These are phyloP conservation scores for Musa schizocarpa DNA, from an alignment of 176 grass and related monocot species.

Conservation along the genomic window DNA sequence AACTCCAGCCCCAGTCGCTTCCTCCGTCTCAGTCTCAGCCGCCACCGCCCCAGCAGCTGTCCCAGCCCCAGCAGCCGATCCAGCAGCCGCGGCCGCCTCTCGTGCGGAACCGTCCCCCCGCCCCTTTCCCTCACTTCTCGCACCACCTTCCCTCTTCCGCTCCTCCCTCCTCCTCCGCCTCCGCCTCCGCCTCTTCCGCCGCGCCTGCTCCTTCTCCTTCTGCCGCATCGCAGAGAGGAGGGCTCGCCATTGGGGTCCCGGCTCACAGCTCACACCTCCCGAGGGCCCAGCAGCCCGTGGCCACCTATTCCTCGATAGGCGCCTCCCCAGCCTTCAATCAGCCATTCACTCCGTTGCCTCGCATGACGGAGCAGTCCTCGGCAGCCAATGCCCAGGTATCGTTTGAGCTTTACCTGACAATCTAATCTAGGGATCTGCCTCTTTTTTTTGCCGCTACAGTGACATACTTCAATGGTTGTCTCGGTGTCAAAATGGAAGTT, in stretches of 20 bases:
- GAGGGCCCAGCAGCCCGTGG: conserved; percentile 31
- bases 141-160: conserved; percentile 24
- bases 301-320: conserved; percentile 34
- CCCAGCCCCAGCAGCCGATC: neutral
- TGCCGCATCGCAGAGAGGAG: conserved; percentile 29
- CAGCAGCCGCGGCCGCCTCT: conserved; percentile 41
- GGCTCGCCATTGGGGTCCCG: conserved; percentile 30
- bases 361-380: conserved; percentile 40
- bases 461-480: neutral
- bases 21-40: conserved; percentile 12
- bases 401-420: neutral
- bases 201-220: neutral
- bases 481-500: neutral
- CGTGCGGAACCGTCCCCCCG: conserved; percentile 22
- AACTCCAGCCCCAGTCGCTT: conserved; percentile 3
- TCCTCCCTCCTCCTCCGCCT: conserved; percentile 12
- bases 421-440: neutral
- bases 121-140: conserved; percentile 34
- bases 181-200: neutral
- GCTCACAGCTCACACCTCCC: conserved; percentile 28
- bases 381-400: conserved; percentile 40
- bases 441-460: neutral
- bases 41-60: neutral
- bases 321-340: conserved; percentile 45
- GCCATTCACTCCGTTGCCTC: conserved; percentile 42